phyloP scores from a whole-genome alignment of 1,284 basidiomycete genomes.

The Peniophora sp. region DNA sequence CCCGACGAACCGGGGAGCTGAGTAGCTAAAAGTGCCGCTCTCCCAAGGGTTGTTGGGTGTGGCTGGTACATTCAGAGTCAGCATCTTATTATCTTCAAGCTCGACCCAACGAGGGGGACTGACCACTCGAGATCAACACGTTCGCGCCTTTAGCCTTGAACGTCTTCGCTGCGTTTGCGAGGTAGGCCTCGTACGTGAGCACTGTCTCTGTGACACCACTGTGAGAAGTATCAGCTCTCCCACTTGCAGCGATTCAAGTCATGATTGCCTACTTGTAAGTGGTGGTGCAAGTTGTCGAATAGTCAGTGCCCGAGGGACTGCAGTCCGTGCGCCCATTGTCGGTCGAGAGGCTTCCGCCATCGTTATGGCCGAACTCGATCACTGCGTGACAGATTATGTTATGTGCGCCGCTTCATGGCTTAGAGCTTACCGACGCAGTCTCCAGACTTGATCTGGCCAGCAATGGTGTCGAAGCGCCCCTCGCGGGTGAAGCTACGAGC shows the following conservation, averaged over 20 bases:
- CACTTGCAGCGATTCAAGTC: background rate
- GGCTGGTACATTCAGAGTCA: too few species aligned
- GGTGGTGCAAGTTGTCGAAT: slow-evolving; percentile 17
- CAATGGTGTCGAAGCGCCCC: slow-evolving; percentile 28
- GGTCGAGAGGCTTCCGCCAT: slow-evolving; percentile 23
- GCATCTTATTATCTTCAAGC: too few species aligned
- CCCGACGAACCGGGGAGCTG: slow-evolving; percentile 34
- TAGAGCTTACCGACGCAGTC: too few species aligned
- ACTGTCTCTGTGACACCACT: background rate
- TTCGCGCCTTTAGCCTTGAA: slow-evolving; percentile 38
- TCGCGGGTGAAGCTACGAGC: slow-evolving; percentile 40
- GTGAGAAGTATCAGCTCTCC: background rate
- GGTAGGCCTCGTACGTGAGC: slow-evolving; percentile 10
- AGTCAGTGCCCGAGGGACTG: slow-evolving; percentile 15
- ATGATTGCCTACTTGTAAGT: slow-evolving; percentile 7
- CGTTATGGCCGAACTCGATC: slow-evolving; percentile 39
- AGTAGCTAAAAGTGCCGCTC: slow-evolving; percentile 21
- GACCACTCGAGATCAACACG: slow-evolving; percentile 35
- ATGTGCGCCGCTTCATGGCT: too few species aligned
- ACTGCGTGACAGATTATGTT: slow-evolving; percentile 25
- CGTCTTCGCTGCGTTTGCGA: slow-evolving; percentile 34
- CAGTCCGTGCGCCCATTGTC: slow-evolving; percentile 20
- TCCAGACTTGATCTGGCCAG: too few species aligned
- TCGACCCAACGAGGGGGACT: too few species aligned
- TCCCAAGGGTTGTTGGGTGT: slow-evolving; percentile 41